Evolutionary conservation across 192 early-diverging fungal species (phyloP), one percentile per base, ranked within the genome.

Genomic region (Rhizoclosmatium globosum): DNA sequence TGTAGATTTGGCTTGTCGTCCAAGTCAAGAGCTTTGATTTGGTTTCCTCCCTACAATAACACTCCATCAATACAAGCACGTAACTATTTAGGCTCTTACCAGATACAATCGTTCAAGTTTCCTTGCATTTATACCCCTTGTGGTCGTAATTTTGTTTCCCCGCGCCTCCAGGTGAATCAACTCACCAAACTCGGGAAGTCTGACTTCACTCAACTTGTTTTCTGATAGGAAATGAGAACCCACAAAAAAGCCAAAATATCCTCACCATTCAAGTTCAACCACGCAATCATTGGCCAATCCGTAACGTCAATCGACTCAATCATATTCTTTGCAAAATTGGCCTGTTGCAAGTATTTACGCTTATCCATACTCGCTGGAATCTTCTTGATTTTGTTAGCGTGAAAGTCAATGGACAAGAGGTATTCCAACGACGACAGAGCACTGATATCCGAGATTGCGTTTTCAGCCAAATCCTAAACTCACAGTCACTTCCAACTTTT

Each of bases 91-190:
- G 31, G 47, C 38, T 47, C 65, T 59, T 61, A 85, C 85, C 68
- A 90, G 60, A 62, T 90, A 90, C n/a, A 90, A 82, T 56, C 82
- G 76, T 73, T 88, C 85, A 15, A 90, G 80, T 69, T 85, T 88
- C 7, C 82, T 80, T 3, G 81, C 56, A 31, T 65, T 59, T 19
- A 90, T 66, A 15, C 81, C 76, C 39, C 11, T 50, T 31, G 75
- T 81, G 31, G 59, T 47, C 48, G 68, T 71, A 11, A 88, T 79
- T 47, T 78, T 84, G 79, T 90, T 90, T 57, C 47, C 61, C 2
- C 87, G 71, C 13, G 79, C 81, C 62, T 85, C 83, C 67, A 90
- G 76, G 64, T 88, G 87, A 9, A 85, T 21, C 23, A 90, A 78
- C 50, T 85, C 84, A 21, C 56, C 74, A 62, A 85, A 86, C 21